phyloP scores from a whole-genome alignment of 345 rosid genomes.

The Brassica rapa region DNA sequence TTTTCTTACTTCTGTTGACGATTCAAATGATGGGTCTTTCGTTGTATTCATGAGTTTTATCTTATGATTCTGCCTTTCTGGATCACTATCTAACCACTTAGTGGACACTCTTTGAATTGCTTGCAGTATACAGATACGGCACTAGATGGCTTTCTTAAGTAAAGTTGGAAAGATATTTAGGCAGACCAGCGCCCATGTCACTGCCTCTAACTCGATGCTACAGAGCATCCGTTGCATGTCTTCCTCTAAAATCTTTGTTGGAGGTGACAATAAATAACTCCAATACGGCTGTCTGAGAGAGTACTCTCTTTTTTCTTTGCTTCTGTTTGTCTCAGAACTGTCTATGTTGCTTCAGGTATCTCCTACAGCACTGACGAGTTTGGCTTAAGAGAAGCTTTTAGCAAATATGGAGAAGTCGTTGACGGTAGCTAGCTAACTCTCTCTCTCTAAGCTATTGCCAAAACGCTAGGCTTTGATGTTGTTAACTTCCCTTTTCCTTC shows the following conservation, averaged over 20 bases:
- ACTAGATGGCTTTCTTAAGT: slow-evolving; percentile 78
- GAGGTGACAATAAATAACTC: slow-evolving; percentile 53
- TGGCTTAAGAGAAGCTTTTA: slow-evolving; percentile 67
- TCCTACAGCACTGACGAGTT: slow-evolving; percentile 71
- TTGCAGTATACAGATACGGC: slow-evolving; percentile 8
- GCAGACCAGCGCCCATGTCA: slow-evolving; percentile 58
- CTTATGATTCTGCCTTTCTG: not conserved
- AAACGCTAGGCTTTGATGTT: slow-evolving; percentile 42
- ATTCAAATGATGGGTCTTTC: slow-evolving; percentile 11
- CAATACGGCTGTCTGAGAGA: not conserved
- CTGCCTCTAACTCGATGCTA: slow-evolving; percentile 49
- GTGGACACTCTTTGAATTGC: slow-evolving; percentile 14
- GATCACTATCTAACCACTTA: not conserved
- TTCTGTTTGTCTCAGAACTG: slow-evolving; percentile 1
- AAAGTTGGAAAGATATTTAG: slow-evolving; percentile 67
- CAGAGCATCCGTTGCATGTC: slow-evolving; percentile 86
- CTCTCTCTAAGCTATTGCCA: slow-evolving; percentile 29
- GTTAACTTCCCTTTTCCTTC: not conserved
- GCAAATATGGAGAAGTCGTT: slow-evolving; percentile 83
- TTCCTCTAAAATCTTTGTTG: slow-evolving; percentile 71
- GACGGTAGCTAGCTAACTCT: slow-evolving; percentile 55
- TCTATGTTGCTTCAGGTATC: slow-evolving; percentile 57
- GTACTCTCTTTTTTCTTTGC: not conserved
- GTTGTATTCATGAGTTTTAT: not conserved
- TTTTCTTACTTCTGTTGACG: not conserved